Percentiles rank a stretch among this genome's conserved stretches.
Evolutionary conservation across 2,329 filamentous ascomycete species (phyloP).

Genomic region (Penicillium sp.): DNA sequence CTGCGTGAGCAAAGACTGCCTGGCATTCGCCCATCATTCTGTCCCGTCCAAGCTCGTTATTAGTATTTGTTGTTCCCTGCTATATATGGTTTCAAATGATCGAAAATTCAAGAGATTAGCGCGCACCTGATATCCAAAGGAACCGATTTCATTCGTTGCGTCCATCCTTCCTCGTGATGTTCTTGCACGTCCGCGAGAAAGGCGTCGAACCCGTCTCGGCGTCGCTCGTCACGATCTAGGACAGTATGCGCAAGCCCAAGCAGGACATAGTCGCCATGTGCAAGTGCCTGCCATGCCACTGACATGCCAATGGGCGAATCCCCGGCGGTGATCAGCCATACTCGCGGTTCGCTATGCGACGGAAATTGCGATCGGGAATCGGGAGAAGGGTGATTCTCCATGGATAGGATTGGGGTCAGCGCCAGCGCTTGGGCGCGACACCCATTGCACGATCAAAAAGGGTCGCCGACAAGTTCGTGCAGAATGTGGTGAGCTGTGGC

Average conservation of each 20-base stretch:
- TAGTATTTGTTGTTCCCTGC: constrained; percentile 15
- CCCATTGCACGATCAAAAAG: constrained; percentile 32
- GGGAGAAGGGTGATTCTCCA: constrained; percentile 41
- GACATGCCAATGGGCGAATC: constrained; percentile 83
- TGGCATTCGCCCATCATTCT: constrained; percentile 72
- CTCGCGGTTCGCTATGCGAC: constrained; percentile 69
- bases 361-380: constrained; percentile 57
- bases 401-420: constrained; percentile 28
- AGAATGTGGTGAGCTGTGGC: not conserved
- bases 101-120: not conserved
- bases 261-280: constrained; percentile 89
- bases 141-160: constrained; percentile 71
- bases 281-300: constrained; percentile 76
- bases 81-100: not conserved
- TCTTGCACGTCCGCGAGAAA: constrained; percentile 66
- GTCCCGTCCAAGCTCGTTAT: constrained; percentile 7
- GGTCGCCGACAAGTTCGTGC: constrained; percentile 10
- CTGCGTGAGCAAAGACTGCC: constrained; percentile 82
- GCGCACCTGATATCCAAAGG: constrained; percentile 59
- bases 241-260: constrained; percentile 79
- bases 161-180: constrained; percentile 76
- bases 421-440: constrained; percentile 30
- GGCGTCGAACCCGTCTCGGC: constrained; percentile 77
- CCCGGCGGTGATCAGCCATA: constrained; percentile 90
- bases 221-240: constrained; percentile 71